Base-by-base conservation (phyloP, 768 basidiomycete species). In the Boletellus ananiceps region DNA sequence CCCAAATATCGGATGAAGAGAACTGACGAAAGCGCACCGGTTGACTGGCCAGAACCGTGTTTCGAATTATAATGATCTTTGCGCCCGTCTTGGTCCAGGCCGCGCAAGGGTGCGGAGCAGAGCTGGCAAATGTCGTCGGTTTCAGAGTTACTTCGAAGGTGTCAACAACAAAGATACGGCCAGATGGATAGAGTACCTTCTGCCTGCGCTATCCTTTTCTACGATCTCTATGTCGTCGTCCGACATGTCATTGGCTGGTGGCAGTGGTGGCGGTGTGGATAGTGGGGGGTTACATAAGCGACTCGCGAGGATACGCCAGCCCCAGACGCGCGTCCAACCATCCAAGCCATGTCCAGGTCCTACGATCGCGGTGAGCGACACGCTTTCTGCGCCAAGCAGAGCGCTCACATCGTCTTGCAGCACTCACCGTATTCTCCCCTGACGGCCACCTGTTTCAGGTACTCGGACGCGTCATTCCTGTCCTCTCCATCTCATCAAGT, bases 401-500 rank as follows among this genome's bases (percentile, higher is more conserved):
- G 1, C 23, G 34, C 55, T 61, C 44, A 56, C 52, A n/a, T 33
- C 25, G 44, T 32, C 19, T 44, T 23, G 3, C 47, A 96, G 94
- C 94, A 40, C 84, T 98, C 56, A 98, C 95, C 56, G 93, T 95
- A 65, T 95, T 96, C 78, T 96, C 93, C 37, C 95, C 95, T 51
- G 96, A 98, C 75, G 96, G 96, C 15, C 96, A 99, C 75, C 76
- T 99, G 60, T 96, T 97, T 79, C 93, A 97, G 80, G 93, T 91
- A 57, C 53, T 71, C 44, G 33, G 56, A 57, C 69, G 68, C 68
- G 67, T 61, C 61, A 49, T 44, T 42, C 38, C 16, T 31, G 54
- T 54, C 43, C 9, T 33, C 18, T 32, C 37, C 42, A 50, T 54
- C 54, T 51, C 44, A 54, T 43, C 40, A 38, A 44, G 62, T 54